Evolutionary conservation across 306 rosid genomes (phyloP).

Genomic region (Cucumis hystrix): DNA sequence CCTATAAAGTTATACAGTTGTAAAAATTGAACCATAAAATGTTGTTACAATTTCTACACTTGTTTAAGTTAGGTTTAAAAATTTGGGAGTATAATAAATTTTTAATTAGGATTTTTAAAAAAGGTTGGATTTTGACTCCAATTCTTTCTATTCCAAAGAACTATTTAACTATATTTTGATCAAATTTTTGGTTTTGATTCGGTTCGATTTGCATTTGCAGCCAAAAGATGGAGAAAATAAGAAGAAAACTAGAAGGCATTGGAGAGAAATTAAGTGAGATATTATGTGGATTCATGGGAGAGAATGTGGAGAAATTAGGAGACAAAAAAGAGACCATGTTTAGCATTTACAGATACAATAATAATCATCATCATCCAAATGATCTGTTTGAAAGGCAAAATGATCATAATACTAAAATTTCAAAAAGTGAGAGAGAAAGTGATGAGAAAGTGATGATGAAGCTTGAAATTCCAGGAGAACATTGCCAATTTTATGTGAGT

Average conservation of each 20-base stretch:
- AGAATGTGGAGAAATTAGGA: slow-evolving; percentile 8
- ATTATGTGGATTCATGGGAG: slow-evolving; percentile 12
- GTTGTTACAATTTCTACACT: no score
- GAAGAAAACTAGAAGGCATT: slow-evolving; percentile 40
- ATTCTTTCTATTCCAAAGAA: neutral
- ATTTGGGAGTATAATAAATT: no score
- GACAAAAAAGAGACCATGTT: slow-evolving; percentile 18
- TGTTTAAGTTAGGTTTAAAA: no score
- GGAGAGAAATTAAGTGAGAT: slow-evolving; percentile 28
- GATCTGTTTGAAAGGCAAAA: neutral
- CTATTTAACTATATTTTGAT: neutral
- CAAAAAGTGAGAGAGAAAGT: neutral
- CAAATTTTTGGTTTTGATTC: neutral
- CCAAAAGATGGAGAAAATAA: slow-evolving; percentile 37
- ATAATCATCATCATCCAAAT: slow-evolving; percentile 4
- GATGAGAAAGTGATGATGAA: slow-evolving; percentile 25
- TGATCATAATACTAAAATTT: neutral
- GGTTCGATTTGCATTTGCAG: slow-evolving; percentile 7
- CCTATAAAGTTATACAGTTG: no score
- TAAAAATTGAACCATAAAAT: no score
- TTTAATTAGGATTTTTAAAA: no score
- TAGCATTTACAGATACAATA: slow-evolving; percentile 38
- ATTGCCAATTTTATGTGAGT: slow-evolving; percentile 34
- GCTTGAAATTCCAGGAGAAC: slow-evolving; percentile 54
- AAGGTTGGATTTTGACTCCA: no score